Base-by-base conservation (phyloP, 176 grass and related monocot genomes). In the Raddia distichophylla region DNA sequence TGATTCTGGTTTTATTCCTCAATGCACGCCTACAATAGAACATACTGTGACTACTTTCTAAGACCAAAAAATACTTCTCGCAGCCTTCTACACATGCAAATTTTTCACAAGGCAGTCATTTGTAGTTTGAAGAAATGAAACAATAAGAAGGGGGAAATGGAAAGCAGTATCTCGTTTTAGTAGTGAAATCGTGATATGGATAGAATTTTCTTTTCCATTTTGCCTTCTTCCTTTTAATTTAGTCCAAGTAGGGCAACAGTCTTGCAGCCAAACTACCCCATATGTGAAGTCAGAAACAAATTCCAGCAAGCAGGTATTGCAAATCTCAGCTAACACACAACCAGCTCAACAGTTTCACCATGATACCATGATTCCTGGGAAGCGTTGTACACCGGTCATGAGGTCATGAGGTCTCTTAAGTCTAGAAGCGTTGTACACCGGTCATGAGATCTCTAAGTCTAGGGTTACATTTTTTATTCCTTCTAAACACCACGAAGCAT, bases 281-380 rank as follows among this genome's bases (percentile, higher is more conserved):
- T 78, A 49, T 71, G 74, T 7, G n/a, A 73, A 69, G 63, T 70
- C 5, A 71, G 49, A 60, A 49, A 7, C 48, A 69, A 61, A 77
- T 61, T 71, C 20, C 47, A 46, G 34, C 13, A 3, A 70, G 61
- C 7, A 13, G 17, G 7, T 34, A 47, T 44, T 46, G 35, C 37
- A 83, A 76, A 71, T 35, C 5, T 55, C 15, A 54, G 15, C 18
- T 60, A 12, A 15, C 16, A 47, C 46, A 57, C 52, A 64, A 14
- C 15, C 54, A 63, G 16, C 17, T 61, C 59, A 74, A 27, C 60
- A 73, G 44, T 56, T 74, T 32, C 18, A 58, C 5, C 2, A 60
- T 58, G 63, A n/a, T 56, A 5, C 51, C 15, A 56, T 55, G 27
- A 67, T 57, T 56, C 16, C 5, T 49, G 73, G 5, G 15, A 60